phyloP scores from a whole-genome alignment of 1,284 basidiomycete species.

The Irpex sp. region DNA sequence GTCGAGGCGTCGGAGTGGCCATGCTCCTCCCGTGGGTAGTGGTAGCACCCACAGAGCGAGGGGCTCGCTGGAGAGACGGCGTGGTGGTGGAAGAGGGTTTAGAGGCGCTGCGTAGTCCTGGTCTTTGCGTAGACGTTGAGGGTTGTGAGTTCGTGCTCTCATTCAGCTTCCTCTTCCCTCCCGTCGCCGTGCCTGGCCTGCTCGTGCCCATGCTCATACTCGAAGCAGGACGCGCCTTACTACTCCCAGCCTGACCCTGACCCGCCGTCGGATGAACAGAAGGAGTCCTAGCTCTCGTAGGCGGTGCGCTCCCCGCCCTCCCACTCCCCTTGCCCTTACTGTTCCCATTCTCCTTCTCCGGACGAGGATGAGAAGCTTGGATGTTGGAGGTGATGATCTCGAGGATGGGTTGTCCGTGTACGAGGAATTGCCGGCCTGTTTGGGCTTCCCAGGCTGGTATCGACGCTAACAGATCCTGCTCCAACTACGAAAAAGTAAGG shows the following conservation, averaged over 20 bases:
- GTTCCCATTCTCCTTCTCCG: constrained; percentile 69
- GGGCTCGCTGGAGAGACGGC: background rate
- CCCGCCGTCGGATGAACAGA: constrained; percentile 10
- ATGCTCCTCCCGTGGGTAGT: background rate
- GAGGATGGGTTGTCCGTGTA: constrained; percentile 81
- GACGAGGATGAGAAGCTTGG: constrained; percentile 28
- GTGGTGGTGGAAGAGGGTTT: background rate
- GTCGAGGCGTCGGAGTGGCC: background rate
- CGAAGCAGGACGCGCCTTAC: constrained; percentile 30
- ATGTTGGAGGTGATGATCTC: constrained; percentile 56
- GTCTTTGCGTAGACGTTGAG: background rate
- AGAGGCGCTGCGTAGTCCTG: background rate
- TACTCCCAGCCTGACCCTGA: too few relatives aligned
- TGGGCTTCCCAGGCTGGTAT: constrained; percentile 89
- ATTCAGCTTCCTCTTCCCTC: background rate
- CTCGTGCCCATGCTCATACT: background rate
- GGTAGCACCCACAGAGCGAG: background rate
- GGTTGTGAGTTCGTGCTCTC: background rate
- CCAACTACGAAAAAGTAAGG: too few relatives aligned
- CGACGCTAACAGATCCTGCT: constrained; percentile 76
- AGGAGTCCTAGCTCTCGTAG: constrained; percentile 56
- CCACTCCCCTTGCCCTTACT: constrained; percentile 35
- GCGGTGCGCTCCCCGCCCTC: constrained; percentile 35
- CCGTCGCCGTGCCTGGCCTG: background rate
- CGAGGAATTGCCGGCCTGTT: constrained; percentile 72